Percentiles rank a stretch among this genome's conserved stretches.
Conservation (phyloP, 2,329 filamentous ascomycete species). For the Chaetomium olivaceum region DNA sequence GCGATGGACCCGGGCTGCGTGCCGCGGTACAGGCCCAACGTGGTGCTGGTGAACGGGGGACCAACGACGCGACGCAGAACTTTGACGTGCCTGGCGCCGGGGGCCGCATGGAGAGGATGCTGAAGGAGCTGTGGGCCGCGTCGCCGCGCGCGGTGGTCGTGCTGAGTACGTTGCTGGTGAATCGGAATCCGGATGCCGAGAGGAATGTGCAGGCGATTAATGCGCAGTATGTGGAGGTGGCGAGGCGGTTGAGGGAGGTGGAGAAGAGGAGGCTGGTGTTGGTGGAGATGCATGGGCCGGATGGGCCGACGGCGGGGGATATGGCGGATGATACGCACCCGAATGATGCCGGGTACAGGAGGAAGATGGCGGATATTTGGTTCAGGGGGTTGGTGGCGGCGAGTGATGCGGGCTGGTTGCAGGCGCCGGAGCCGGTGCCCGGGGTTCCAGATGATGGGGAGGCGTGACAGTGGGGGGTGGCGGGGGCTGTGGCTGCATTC, state of each 20-base stretch:
- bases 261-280: slow-evolving; percentile 40
- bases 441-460: slow-evolving; percentile 31
- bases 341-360: slow-evolving; percentile 40
- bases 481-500: not conserved
- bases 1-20: slow-evolving; percentile 27
- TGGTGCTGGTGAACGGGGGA: slow-evolving; percentile 47
- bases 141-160: slow-evolving; percentile 40
- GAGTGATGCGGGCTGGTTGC: slow-evolving; percentile 38
- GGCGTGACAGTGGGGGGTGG: not conserved
- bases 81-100: slow-evolving; percentile 37
- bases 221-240: slow-evolving; percentile 37
- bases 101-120: slow-evolving; percentile 39
- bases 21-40: slow-evolving; percentile 40
- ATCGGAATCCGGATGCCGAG: slow-evolving; percentile 27
- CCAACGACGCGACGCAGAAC: slow-evolving; percentile 45
- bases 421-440: slow-evolving; percentile 31
- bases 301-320: slow-evolving; percentile 38
- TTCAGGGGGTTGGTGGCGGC: slow-evolving; percentile 35
- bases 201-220: slow-evolving; percentile 40
- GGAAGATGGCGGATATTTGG: slow-evolving; percentile 46
- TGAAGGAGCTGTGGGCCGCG: slow-evolving; percentile 39
- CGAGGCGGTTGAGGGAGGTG: slow-evolving; percentile 31
- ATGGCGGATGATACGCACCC: slow-evolving; percentile 45
- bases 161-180: slow-evolving; percentile 42
- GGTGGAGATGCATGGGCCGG: slow-evolving; percentile 43